These are phyloP conservation scores for Phytomonas sp. DNA, from an alignment of 208 protist species.

Conservation along the genomic window DNA sequence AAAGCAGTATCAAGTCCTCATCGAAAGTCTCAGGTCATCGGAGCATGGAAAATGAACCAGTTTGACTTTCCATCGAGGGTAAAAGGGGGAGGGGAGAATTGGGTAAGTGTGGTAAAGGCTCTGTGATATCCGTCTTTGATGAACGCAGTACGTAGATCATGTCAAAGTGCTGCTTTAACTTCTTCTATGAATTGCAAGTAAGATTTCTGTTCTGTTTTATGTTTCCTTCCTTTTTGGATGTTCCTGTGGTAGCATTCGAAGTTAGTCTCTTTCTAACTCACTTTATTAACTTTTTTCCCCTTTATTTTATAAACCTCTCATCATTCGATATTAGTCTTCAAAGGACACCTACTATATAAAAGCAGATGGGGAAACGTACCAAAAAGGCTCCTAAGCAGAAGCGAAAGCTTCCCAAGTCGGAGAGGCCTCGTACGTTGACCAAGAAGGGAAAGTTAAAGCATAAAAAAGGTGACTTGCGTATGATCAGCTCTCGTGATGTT, in stretches of 20 bases:
- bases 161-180: not conserved
- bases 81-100: not conserved
- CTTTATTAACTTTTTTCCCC: constrained; percentile 5
- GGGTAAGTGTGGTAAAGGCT: too few species aligned
- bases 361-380: constrained; percentile 68
- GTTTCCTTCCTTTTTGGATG: not conserved
- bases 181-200: constrained; percentile 3
- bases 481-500: constrained; percentile 71
- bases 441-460: constrained; percentile 80
- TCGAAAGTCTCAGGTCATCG: not conserved
- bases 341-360: constrained; percentile 1
- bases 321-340: not conserved
- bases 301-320: constrained; percentile 4
- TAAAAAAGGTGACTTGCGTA: constrained; percentile 72
- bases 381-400: constrained; percentile 83
- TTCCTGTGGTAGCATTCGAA: not conserved
- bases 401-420: constrained; percentile 64
- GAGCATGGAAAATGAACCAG: not conserved
- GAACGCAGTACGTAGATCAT: not conserved
- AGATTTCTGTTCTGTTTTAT: constrained; percentile 4
- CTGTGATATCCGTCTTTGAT: too few species aligned
- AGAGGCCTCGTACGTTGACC: constrained; percentile 70
- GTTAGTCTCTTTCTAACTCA: not conserved
- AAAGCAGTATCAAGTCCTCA: constrained; percentile 18
- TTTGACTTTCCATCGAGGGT: not conserved